Evolutionary conservation across 2,329 filamentous ascomycete genomes (phyloP), one percentile per base, ranked within the genome.

Genomic region (Pyricularia grisea): DNA sequence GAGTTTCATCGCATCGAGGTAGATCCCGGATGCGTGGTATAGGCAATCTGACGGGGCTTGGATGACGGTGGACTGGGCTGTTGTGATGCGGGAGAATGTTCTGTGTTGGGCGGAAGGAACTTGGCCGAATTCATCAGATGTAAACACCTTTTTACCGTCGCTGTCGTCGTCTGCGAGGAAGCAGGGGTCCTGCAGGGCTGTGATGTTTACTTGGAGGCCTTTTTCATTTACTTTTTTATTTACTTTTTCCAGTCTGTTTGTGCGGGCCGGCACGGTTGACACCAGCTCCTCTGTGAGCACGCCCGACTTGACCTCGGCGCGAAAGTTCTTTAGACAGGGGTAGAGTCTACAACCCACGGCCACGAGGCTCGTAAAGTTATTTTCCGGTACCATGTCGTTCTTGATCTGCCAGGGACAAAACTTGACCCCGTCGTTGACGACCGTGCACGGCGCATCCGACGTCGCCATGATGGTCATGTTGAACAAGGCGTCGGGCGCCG

Each of bases 101-200:
- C 65, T n/a, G 11, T 33, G 20, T n/a, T 27, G 30, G 20, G 31
- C 36, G 0, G 65, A 14, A 2, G 65, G 65, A 2, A 66, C 31
- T 12, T 66, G 33, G 65, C 36, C 33, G 20, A 66, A n/a, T 9
- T 66, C 65, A 0, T 23, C 23, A 31, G n/a, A 23, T 36, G 65
- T 10, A 50, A 42, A 66, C 12, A 28, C 11, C 11, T 50, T 23
- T 14, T 28, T 66, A 1, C 65, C 33, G 12, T n/a, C 23, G 25
- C 4, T 17, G 60, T 11, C 60, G 1, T 30, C 3, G 17, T 17
- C 60, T 27, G 23, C 11, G n/a, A 66, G 31, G 20, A 66, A 27
- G 65, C 65, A 66, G 14, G 65, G 65, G n/a, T 66, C 65, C 11
- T 36, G 65, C 31, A 66, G 65, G 20, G 33, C 65, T 2, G 65